Evolutionary conservation across 352 stramenopile species (phyloP).

Genomic region (Thalassiosira allenii): DNA sequence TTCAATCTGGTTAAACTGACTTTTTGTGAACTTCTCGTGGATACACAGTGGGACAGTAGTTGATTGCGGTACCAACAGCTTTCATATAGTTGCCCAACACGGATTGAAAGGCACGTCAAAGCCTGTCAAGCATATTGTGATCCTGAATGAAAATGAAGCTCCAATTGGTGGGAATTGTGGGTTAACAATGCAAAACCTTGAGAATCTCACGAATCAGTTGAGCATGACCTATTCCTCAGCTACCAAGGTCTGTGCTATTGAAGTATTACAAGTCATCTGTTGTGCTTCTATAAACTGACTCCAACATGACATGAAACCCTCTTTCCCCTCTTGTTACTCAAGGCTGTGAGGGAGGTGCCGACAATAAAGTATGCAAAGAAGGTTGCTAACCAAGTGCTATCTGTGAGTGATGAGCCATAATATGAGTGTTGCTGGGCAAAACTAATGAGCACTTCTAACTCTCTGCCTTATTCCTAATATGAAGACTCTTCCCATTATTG

Average conservation of each 20-base stretch:
- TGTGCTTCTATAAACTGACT: too few species aligned
- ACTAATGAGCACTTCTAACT: too few species aligned
- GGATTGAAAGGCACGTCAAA: constrained; percentile 59
- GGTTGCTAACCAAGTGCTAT: constrained; percentile 48
- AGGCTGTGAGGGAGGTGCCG: constrained; percentile 47
- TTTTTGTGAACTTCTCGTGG: too few species aligned
- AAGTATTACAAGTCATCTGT: too few species aligned
- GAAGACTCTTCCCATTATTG: constrained; percentile 14
- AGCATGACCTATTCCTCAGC: constrained; percentile 51
- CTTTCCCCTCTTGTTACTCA: constrained; percentile 9
- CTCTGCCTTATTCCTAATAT: too few species aligned
- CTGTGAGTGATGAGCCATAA: too few species aligned
- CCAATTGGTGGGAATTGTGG: too few species aligned
- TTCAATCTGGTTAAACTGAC: too few species aligned
- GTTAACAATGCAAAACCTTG: constrained; percentile 39
- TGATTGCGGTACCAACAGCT: background rate
- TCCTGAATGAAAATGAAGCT: constrained; percentile 51
- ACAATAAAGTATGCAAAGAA: constrained; percentile 57
- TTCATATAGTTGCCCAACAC: constrained; percentile 22
- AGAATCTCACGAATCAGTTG: constrained; percentile 44
- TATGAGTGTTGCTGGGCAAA: too few species aligned
- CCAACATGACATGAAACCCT: too few species aligned
- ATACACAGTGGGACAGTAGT: background rate
- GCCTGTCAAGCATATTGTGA: constrained; percentile 43
- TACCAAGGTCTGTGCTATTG: constrained; percentile 31